phyloP scores from a whole-genome alignment of 106 monocot species.

The Platanthera guangdongensis region DNA sequence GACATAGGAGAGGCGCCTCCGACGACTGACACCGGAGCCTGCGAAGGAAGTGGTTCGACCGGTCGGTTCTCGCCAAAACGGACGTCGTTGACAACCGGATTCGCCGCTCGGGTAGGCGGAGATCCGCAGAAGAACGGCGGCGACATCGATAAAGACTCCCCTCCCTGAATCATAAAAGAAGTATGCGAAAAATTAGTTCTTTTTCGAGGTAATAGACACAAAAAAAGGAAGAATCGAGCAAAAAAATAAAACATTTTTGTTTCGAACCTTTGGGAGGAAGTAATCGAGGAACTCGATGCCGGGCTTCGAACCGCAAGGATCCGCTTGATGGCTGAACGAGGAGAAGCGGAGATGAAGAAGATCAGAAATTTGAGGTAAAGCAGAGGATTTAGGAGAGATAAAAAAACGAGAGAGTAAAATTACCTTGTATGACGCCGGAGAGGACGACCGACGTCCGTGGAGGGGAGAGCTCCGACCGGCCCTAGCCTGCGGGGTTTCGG shows the following conservation, averaged over 20 bases:
- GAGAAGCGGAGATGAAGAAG: neutral
- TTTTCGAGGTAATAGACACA: neutral
- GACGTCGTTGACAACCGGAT: constrained; percentile 39
- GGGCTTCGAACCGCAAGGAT: constrained; percentile 9
- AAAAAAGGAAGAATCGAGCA: neutral
- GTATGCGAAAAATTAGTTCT: neutral
- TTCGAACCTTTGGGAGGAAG: constrained; percentile 7
- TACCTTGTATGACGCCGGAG: constrained; percentile 17
- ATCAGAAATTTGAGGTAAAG: neutral
- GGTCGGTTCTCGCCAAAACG: constrained; percentile 21
- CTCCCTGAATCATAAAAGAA: constrained; percentile 3
- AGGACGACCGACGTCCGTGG: constrained; percentile 16
- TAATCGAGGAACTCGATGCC: constrained; percentile 9
- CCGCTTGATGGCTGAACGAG: constrained; percentile 4
- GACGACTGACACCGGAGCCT: neutral
- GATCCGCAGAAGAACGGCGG: constrained; percentile 44
- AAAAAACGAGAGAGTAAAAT: neutral
- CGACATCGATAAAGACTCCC: constrained; percentile 14
- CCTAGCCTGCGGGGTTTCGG: constrained; percentile 40
- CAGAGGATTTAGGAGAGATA: neutral
- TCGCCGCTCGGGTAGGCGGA: constrained; percentile 29
- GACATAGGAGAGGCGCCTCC: constrained; percentile 2
- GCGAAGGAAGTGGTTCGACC: neutral
- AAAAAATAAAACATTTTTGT: too few relatives aligned
- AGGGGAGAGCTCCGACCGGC: constrained; percentile 12